Conservation (phyloP, 352 stramenopile species). For the Phytophthora syringae region DNA sequence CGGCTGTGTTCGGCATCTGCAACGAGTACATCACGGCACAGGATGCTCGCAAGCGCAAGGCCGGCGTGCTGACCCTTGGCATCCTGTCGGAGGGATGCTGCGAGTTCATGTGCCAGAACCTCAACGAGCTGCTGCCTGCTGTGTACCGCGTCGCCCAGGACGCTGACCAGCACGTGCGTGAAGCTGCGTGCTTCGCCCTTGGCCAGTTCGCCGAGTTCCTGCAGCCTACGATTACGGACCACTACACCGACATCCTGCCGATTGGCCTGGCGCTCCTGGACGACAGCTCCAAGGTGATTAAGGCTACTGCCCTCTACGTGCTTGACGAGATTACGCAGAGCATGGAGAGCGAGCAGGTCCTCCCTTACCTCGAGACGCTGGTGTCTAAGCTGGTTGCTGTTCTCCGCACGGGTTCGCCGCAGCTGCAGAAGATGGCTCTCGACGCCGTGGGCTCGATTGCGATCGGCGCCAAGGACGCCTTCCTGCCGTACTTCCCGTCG, state of each 20-base stretch:
- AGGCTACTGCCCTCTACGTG: slow-evolving; percentile 97
- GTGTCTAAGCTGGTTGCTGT: slow-evolving; percentile 96
- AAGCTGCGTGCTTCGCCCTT: slow-evolving; percentile 98
- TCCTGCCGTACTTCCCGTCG: slow-evolving; percentile 95
- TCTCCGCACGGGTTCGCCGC: slow-evolving; percentile 91
- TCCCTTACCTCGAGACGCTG: slow-evolving; percentile 95
- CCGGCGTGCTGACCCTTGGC: slow-evolving; percentile 95
- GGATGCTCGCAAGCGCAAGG: slow-evolving; percentile 94
- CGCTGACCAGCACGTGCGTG: slow-evolving; percentile 92
- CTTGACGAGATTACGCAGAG: slow-evolving; percentile 99
- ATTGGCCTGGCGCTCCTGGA: slow-evolving; percentile 96
- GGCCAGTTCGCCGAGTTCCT: slow-evolving; percentile 98
- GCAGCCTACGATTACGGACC: slow-evolving; percentile 96
- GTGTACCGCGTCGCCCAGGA: slow-evolving; percentile 93
- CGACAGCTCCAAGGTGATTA: slow-evolving; percentile 93
- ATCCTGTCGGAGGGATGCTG: slow-evolving; percentile 97
- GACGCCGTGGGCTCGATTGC: slow-evolving; percentile 96
- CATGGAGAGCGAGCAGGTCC: slow-evolving; percentile 95
- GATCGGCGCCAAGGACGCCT: slow-evolving; percentile 96
- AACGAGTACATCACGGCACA: slow-evolving; percentile 92
- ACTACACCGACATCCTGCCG: slow-evolving; percentile 96
- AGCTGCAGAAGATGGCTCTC: slow-evolving; percentile 97
- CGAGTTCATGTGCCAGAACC: slow-evolving; percentile 95
- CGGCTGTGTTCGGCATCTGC: slow-evolving; percentile 75
- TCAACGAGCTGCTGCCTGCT: slow-evolving; percentile 93